A percentile compares a stretch with the other conserved stretches of the same genome.
Evolutionary conservation across 305 asterid species (phyloP).

Genomic region (Rubia peregrina): DNA sequence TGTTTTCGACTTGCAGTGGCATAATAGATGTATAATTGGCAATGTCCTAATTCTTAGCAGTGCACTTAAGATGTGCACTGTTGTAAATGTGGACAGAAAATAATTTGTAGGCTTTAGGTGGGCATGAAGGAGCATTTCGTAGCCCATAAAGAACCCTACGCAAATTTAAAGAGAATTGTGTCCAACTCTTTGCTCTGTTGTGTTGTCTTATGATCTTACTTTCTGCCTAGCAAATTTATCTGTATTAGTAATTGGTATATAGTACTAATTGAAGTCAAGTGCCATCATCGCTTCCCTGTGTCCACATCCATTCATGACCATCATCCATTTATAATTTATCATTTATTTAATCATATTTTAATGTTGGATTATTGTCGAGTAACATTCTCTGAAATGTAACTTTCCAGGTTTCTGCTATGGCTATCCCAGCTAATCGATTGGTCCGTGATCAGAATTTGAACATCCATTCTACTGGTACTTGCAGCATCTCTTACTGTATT

Average conservation of each 20-base stretch:
- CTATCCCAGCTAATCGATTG: slow-evolving; percentile 45
- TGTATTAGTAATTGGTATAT: not conserved
- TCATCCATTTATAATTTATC: not conserved
- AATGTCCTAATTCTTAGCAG: not conserved
- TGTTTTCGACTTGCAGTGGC: not conserved
- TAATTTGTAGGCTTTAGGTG: not conserved
- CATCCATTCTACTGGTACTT: slow-evolving; percentile 50
- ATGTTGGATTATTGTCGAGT: not conserved
- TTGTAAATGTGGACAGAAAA: not conserved
- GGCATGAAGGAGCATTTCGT: not conserved
- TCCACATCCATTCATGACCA: too few species aligned
- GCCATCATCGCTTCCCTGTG: not conserved
- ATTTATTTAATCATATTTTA: too few species aligned
- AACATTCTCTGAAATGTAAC: slow-evolving; percentile 7
- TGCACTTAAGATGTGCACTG: not conserved
- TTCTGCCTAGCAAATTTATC: not conserved
- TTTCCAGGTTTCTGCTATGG: slow-evolving; percentile 33
- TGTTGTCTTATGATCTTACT: not conserved
- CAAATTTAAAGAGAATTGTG: not conserved
- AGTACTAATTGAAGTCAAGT: not conserved
- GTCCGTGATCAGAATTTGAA: slow-evolving; percentile 69
- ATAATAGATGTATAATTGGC: not conserved
- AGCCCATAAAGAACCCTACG: not conserved
- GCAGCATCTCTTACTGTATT: not conserved
- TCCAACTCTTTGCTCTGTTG: not conserved